Base-by-base conservation (phyloP, 257 asterid species). In the Solanum tarapatanum region DNA sequence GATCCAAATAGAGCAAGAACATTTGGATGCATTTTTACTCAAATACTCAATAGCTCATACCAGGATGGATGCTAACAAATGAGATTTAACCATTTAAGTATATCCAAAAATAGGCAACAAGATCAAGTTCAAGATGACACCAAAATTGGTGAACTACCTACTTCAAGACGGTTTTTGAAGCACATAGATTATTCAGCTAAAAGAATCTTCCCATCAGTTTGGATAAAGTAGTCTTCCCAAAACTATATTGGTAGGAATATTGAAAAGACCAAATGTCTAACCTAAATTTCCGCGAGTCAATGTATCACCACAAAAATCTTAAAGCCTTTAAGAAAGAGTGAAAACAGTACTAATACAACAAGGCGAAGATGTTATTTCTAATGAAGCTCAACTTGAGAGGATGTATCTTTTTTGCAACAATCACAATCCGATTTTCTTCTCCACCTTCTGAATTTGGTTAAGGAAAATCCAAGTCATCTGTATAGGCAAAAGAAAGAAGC, bases 391-490 rank as follows among this genome's bases (percentile, higher is more conserved):
- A 48, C 85, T 79, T 17, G 69, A 82, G 85, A 48, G 85, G 85
- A 30, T 45, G 68, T 8, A 28, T 26, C 41, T 45, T 9, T 73
- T 80, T 45, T 26, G 84, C 16, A 80, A 8, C 17, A 86, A 87
- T 91, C 89, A 97, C 88, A 97, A 85, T 33, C 99, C 99, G 6
- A 90, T 11, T 10, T 90, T 32, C 88, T 91, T 92, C 94, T 97
- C 90, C 11, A 89, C 33, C 86, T 95, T 97, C 92, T 93, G 93
- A 90, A 97, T 93, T 90, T 96, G 99, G 94, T 93, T 94, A 83
- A 97, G 93, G 96, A 92, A 96, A 86, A 97, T 97, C 98, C 99
- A 96, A 51, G 99, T 97, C 98, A 96, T 93, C 99, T 96, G 98
- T 92, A 87, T 24, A 13, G 62, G 58, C 62, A 76, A 77, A 37